These are phyloP conservation scores for Cladosporium colombiae DNA, from an alignment of 2,329 filamentous ascomycete genomes.

Conservation along the genomic window DNA sequence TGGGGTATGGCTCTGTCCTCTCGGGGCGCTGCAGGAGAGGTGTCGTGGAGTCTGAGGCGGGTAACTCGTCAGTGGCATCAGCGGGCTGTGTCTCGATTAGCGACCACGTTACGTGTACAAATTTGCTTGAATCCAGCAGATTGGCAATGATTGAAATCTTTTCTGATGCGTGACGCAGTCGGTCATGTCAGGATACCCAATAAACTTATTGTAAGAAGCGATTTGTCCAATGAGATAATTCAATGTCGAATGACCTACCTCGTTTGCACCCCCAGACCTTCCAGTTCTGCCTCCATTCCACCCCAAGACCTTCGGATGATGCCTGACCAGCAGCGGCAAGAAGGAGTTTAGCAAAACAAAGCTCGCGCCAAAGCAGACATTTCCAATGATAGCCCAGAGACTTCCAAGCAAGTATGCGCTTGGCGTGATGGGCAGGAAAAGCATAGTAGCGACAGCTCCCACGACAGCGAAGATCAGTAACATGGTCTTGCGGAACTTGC, in stretches of 20 bases:
- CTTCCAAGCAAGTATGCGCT: conserved; percentile 78
- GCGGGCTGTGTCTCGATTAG: not conserved
- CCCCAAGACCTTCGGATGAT: conserved; percentile 61
- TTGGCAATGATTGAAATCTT: not conserved
- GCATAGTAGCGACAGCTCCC: conserved; percentile 81
- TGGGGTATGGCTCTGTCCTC: conserved; percentile 36
- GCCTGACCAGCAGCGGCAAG: conserved; percentile 82
- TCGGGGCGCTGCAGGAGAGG: conserved; percentile 37
- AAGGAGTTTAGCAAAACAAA: conserved; percentile 97
- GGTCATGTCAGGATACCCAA: not conserved
- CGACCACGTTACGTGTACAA: not conserved
- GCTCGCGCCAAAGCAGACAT: conserved; percentile 90
- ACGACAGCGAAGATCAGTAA: conserved; percentile 81
- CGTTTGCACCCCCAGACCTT: not conserved
- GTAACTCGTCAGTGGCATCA: conserved; percentile 33
- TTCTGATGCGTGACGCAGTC: not conserved
- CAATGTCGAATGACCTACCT: not conserved
- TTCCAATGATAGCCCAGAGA: conserved; percentile 82
- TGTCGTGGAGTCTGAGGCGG: conserved; percentile 39
- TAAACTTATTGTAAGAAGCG: not conserved
- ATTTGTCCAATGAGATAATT: not conserved
- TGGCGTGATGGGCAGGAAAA: conserved; percentile 77
- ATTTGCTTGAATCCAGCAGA: not conserved
- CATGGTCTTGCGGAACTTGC: conserved; percentile 69
- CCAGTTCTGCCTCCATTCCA: not conserved